Conservation (phyloP, 257 asterid genomes). For the Jacaranda copaia region DNA sequence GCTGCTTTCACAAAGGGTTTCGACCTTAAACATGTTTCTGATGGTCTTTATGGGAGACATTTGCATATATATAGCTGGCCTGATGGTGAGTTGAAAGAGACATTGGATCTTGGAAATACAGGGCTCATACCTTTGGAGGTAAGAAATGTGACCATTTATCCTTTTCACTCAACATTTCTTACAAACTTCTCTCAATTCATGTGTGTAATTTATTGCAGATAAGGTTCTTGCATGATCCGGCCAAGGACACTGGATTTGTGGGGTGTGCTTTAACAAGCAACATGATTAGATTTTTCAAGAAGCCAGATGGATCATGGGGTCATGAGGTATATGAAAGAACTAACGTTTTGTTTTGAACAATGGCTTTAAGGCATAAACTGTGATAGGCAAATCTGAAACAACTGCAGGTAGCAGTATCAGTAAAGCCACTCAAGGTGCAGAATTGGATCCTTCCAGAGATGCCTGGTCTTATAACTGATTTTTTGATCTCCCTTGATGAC, state of each 20-base stretch:
- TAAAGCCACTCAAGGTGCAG: slow-evolving; percentile 75
- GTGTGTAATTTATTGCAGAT: slow-evolving; percentile 51
- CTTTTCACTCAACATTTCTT: not conserved
- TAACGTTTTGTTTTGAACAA: not conserved
- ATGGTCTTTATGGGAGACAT: slow-evolving; percentile 91
- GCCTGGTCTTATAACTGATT: slow-evolving; percentile 90
- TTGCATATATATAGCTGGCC: slow-evolving; percentile 98
- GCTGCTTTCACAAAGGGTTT: slow-evolving; percentile 91
- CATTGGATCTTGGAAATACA: slow-evolving; percentile 90
- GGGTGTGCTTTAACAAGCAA: slow-evolving; percentile 92
- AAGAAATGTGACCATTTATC: not conserved
- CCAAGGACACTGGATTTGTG: slow-evolving; percentile 84
- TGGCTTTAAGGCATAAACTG: not conserved
- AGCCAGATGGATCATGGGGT: slow-evolving; percentile 79
- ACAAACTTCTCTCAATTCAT: not conserved
- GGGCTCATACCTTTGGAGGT: slow-evolving; percentile 97
- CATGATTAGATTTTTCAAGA: slow-evolving; percentile 89
- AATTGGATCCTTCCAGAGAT: slow-evolving; percentile 90
- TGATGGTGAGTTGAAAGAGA: slow-evolving; percentile 87
- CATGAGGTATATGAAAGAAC: slow-evolving; percentile 69
- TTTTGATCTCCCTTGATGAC: slow-evolving; percentile 78
- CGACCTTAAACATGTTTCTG: slow-evolving; percentile 82
- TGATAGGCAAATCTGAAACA: not conserved
- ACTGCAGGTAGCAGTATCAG: slow-evolving; percentile 65
- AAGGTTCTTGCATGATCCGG: slow-evolving; percentile 88